Evolutionary conservation across 768 basidiomycete genomes (phyloP).

Genomic region (Calvatia gigantea): DNA sequence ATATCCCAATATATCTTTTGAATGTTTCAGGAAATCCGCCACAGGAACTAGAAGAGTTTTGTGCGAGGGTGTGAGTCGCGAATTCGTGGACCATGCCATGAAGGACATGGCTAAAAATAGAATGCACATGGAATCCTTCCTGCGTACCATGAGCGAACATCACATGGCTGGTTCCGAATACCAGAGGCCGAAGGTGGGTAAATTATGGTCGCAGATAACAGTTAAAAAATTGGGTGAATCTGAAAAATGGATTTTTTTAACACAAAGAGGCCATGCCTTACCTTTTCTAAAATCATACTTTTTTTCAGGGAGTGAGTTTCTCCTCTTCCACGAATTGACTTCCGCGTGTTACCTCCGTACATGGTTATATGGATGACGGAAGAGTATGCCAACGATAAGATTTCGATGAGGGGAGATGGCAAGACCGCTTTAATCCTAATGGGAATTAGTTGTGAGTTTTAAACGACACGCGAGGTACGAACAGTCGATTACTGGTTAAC

Average conservation of each 20-base stretch:
- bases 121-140: no score
- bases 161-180: conserved; percentile 1
- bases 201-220: neutral
- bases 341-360: neutral
- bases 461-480: no score
- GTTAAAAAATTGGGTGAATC: neutral
- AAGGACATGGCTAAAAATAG: conserved; percentile 5
- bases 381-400: no score
- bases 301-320: neutral
- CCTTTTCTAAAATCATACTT: neutral
- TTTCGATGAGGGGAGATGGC: no score
- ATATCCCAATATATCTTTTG: neutral
- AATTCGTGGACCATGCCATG: neutral
- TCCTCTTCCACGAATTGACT: neutral
- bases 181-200: neutral
- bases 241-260: neutral
- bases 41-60: neutral
- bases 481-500: no score
- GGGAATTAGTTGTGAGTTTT: no score
- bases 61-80: neutral
- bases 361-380: no score
- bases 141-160: neutral
- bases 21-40: neutral
- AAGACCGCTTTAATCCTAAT: no score
- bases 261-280: neutral